Base-by-base conservation (phyloP, 768 basidiomycete species). In the Agrocybe pediades region DNA sequence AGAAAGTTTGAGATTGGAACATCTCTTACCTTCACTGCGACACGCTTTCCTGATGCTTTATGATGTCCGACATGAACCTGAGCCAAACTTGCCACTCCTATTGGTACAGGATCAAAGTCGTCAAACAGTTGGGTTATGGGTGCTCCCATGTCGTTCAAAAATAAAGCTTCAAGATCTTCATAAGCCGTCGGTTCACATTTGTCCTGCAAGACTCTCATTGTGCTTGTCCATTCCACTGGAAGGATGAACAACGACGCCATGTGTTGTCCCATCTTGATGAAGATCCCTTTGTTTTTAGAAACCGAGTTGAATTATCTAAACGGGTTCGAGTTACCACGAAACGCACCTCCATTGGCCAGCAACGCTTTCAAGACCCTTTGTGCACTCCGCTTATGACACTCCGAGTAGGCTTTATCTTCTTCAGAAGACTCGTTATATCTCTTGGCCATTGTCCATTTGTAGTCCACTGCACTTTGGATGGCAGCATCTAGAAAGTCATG, bases 41-140 rank as follows among this genome's bases (percentile, higher is more conserved):
- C 94, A 50, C 74, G 72, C 67, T 80, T 79, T 2, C 92, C 90
- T 4, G 88, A 85, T 44, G 82, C 75, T 46, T 82, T 81, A 56
- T 92, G 85, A 13, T 71, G 81, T 3, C 86, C 97, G 17, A 88
- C 81, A 69, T 98, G 97, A 15, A 98, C 97, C 70, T 99, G 97
- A 5, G 97, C 97, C 30, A 98, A 72, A 62, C 93, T 96, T 11
- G 97, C 97, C 15, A 98, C 94, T 2, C 97, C 97, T 41, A 98
- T 91, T 6, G 97, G 97, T 16, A 77, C 74, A 4, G 85, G 85
- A 60, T 97, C 86, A 65, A 98, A 96, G 55, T 92, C 83, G 11
- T 84, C 83, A 63, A 98, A 98, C 26, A 94, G 68, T 17, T 90
- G 88, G 1, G 78, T 74, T 30, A 97, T 80, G 0, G 84, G 75